Base-by-base conservation (phyloP, 2,329 filamentous ascomycete genomes). In the Coniochaeta sp. region DNA sequence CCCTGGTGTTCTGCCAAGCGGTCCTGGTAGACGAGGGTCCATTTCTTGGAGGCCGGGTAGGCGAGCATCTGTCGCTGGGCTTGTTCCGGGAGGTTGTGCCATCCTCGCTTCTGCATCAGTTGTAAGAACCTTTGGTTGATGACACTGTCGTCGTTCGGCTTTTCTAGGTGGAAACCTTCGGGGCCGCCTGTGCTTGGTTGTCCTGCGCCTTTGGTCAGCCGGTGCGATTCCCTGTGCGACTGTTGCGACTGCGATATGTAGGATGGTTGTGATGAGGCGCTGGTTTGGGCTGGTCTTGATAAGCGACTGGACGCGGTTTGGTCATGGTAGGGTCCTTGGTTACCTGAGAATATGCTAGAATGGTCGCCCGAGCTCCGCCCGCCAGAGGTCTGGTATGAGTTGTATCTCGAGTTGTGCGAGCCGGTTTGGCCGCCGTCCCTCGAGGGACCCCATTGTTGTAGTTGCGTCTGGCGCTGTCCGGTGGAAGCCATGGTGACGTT, bases 51-150 rank as follows among this genome's bases (percentile, higher is more conserved):
- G 8, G 94, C 82, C 13, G 91, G 89, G 66, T 99, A 97, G 32
- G 91, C 91, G 71, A 94, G 82, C 92, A 99, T 97, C 73, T 97
- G 94, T 55, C 92, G 81, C 60, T 87, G 83, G 27, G 94, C 94
- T 72, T 96, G 90, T 64, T 99, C 94, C 5, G 94, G 94, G 57
- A 99, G 75, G 68, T 95, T 95, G 72, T 96, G 94, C 89, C 91
- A 97, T 58, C 92, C 94, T 71, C 94, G 83, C 72, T 96, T 96
- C 64, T 95, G 89, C 94, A 99, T 97, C 58, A 99, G 74, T 50
- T 90, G 86, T 62, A 91, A 77, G 64, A 97, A 97, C 75, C 96
- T 89, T 63, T 91, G 85, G 65, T 97, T 90, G 45, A 96, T 87
- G 13, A 95, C 73, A 53, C 84, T 81, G 63, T 95, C 90, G 66